Percentiles rank a stretch among this genome's conserved stretches.
phyloP scores from a whole-genome alignment of 257 asterid genomes.

The Apocynum venetum region DNA sequence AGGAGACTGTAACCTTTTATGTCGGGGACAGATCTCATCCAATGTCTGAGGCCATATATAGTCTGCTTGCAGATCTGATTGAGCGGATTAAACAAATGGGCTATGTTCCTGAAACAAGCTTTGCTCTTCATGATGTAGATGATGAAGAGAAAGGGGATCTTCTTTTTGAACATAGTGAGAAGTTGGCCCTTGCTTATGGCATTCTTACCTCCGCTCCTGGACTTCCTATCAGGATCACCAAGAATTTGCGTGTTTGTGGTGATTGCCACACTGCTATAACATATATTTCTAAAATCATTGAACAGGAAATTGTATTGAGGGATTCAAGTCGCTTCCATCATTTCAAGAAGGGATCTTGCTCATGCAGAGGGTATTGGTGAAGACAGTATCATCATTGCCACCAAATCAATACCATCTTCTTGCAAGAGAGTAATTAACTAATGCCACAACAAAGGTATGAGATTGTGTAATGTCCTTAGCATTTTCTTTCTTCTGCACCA shows the following conservation, averaged over 20 bases:
- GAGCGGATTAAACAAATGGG: conserved; percentile 68
- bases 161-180: conserved; percentile 83
- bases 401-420: not conserved
- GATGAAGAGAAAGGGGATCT: conserved; percentile 88
- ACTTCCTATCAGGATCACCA: conserved; percentile 79
- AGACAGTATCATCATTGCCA: conserved; percentile 1
- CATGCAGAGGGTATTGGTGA: conserved; percentile 90
- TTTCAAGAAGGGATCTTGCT: conserved; percentile 82
- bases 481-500: not conserved
- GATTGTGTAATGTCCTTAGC: not conserved
- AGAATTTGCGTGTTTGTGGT: conserved; percentile 88
- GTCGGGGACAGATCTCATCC: conserved; percentile 87
- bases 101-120: conserved; percentile 76
- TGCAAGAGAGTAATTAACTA: not conserved
- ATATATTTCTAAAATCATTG: conserved; percentile 65
- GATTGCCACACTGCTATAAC: conserved; percentile 74
- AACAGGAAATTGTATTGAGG: conserved; percentile 72
- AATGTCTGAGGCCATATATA: conserved; percentile 56
- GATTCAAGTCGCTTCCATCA: conserved; percentile 93
- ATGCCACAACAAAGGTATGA: not conserved
- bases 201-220: conserved; percentile 73
- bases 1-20: conserved; percentile 57
- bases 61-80: conserved; percentile 56
- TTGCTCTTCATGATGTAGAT: conserved; percentile 94
- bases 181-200: conserved; percentile 87